Base-by-base conservation (phyloP, 305 asterid species). In the Fraxinus latifolia region DNA sequence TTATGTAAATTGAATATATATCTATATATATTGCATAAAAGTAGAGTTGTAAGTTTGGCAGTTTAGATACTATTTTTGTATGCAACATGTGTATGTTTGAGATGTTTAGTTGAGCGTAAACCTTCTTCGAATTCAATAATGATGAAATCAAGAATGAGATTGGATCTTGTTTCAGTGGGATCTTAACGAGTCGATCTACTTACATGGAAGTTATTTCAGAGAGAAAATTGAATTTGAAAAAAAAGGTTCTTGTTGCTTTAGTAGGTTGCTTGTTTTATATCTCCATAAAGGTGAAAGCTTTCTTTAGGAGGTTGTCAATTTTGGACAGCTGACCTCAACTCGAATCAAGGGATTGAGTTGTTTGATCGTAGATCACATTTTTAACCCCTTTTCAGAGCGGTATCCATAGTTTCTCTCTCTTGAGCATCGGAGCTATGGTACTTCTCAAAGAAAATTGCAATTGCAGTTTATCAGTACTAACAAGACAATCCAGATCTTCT, bases 1-100 rank as follows among this genome's bases (percentile, higher is more conserved):
- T 32, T 74, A 14, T 42, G 82, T 84, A 87, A 71, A 86, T 82
- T 75, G 77, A 23, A 73, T 79, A 76, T 17, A 0, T 60, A 6
- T 55, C 11, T 55, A 55, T 55, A 55, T 17, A 14, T 14, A 12
- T 42, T 37, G 44, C 44, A 2, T 11, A 42, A 42, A 42, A 14
- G 60, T 14, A 47, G 21, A 47, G 60, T 47, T 47, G 60, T 47
- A 15, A 47, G 21, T 4, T 47, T 15, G 60, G 7, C 65, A 5
- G 3, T 5, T n/a, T n/a, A 4, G 60, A 47, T 47, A 4, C 19
- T 47, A 47, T 14, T 47, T 47, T 47, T 47, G 60, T 47, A 47
- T 47, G 65, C 65, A n/a, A 17, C 9, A 5, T 53, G 65, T 17
- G 19, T 15, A 4, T 42, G 15, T 39, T 9, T 12, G n/a, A 44